Percentiles rank a stretch among this genome's conserved stretches.
Conservation (phyloP, 1,139 yeast species). For the Protomyces inouyei region DNA sequence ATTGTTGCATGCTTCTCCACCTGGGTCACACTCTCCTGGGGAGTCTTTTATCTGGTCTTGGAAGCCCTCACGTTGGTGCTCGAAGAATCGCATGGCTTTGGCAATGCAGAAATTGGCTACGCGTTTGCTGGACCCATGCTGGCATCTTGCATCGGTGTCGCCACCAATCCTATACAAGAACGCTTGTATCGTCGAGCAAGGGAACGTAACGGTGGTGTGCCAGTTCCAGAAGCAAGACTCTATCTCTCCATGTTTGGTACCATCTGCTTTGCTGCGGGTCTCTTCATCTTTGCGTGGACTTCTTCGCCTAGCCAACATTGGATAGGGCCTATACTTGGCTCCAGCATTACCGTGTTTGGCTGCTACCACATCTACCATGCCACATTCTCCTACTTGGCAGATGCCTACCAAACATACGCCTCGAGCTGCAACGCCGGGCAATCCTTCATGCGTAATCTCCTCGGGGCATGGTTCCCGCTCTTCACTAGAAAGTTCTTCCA, state of each 20-base stretch:
- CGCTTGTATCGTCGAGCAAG: constrained; percentile 33
- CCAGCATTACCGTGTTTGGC: constrained; percentile 10
- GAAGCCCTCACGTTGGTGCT: constrained; percentile 64
- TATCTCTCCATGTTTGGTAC: constrained; percentile 69
- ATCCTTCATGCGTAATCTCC: constrained; percentile 71
- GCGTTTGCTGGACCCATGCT: not conserved
- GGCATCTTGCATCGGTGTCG: constrained; percentile 28
- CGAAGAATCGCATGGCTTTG: constrained; percentile 63
- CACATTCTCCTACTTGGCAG: constrained; percentile 54
- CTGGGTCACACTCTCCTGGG: constrained; percentile 55
- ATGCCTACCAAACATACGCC: constrained; percentile 69
- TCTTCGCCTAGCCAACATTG: constrained; percentile 37
- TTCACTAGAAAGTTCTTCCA: constrained; percentile 42
- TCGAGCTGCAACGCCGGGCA: constrained; percentile 90
- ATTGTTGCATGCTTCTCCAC: constrained; percentile 33
- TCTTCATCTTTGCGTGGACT: constrained; percentile 83
- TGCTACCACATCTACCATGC: constrained; percentile 25
- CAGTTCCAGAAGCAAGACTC: not conserved
- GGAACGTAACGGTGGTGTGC: constrained; percentile 45
- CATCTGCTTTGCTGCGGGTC: constrained; percentile 57
- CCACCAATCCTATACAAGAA: constrained; percentile 44
- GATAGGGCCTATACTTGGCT: constrained; percentile 20
- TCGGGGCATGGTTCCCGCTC: constrained; percentile 52
- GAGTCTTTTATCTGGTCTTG: constrained; percentile 63
- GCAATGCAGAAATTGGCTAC: constrained; percentile 61